phyloP scores from a whole-genome alignment of 768 basidiomycete species.

The Strobilomyces dryophilus region DNA sequence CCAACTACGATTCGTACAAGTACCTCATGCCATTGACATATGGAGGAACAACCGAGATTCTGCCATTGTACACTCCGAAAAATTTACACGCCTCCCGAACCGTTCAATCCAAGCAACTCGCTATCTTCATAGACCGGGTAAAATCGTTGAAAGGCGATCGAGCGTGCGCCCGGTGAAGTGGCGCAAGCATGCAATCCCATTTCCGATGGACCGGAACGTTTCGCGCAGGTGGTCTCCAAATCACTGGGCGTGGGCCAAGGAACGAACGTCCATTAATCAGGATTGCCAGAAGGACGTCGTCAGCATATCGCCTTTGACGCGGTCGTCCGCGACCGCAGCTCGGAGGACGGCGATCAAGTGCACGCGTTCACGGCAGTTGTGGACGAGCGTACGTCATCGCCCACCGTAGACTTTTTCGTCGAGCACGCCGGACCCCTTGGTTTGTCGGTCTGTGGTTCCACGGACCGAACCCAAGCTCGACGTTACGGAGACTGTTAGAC shows the following conservation, averaged over 20 bases:
- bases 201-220: constrained; percentile 19
- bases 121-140: not conserved
- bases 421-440: constrained; percentile 11
- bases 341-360: constrained; percentile 2
- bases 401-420: constrained; percentile 15
- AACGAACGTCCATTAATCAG: constrained; percentile 9
- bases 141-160: constrained; percentile 5
- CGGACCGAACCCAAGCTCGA: not conserved
- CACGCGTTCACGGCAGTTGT: constrained; percentile 13
- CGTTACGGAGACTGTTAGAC: constrained; percentile 7
- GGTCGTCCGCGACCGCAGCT: not conserved
- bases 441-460: not conserved
- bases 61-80: too few species aligned
- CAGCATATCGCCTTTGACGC: not conserved
- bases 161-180: constrained; percentile 4
- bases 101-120: not conserved
- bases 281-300: constrained; percentile 14
- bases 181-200: not conserved
- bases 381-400: constrained; percentile 8
- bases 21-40: too few species aligned
- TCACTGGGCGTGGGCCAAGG: constrained; percentile 14
- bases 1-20: too few species aligned
- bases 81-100: not conserved
- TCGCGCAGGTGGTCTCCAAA: constrained; percentile 14
- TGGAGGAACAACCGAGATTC: too few species aligned